Percentiles rank a stretch among this genome's conserved stretches.
phyloP scores from a whole-genome alignment of 176 grass and related monocot species.

The Areca catechu region DNA sequence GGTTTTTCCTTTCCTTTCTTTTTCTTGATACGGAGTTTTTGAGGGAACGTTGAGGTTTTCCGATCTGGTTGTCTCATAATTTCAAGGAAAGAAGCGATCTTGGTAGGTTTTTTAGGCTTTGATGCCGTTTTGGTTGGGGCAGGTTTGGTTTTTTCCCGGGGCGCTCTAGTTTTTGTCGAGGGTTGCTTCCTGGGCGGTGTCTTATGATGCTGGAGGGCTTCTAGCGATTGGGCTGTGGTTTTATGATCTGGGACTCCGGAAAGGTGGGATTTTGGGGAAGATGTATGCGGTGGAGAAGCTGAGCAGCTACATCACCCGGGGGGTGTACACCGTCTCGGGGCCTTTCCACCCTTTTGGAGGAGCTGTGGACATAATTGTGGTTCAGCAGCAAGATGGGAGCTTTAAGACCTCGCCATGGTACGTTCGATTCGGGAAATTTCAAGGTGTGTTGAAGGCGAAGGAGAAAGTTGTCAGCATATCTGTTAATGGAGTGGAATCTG shows the following conservation, averaged over 20 bases:
- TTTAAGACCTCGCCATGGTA: constrained; percentile 97
- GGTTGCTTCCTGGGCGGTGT: too few species aligned
- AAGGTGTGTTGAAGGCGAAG: constrained; percentile 77
- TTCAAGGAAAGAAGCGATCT: too few species aligned
- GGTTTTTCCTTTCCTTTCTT: too few species aligned
- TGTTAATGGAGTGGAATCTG: constrained; percentile 59
- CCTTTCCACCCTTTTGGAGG: constrained; percentile 90
- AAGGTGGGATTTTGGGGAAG: constrained; percentile 13
- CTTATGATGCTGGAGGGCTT: too few species aligned
- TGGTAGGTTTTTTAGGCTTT: too few species aligned
- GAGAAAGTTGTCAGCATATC: constrained; percentile 75
- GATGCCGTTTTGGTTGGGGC: too few species aligned
- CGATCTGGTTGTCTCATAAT: too few species aligned
- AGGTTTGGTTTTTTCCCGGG: too few species aligned
- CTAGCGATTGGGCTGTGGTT: constrained; percentile 2
- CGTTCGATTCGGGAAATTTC: constrained; percentile 89
- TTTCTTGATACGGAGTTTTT: too few species aligned
- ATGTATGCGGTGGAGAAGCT: constrained; percentile 70
- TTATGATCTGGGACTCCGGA: constrained; percentile 21
- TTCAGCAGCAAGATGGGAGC: constrained; percentile 80
- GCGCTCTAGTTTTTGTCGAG: too few species aligned
- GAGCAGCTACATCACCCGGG: constrained; percentile 43
- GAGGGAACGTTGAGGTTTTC: too few species aligned
- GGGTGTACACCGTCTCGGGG: constrained; percentile 56
- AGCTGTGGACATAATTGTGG: constrained; percentile 72